Evolutionary conservation across 345 rosid genomes (phyloP), one percentile per base, ranked within the genome.

Genomic region (Brassica rapa): DNA sequence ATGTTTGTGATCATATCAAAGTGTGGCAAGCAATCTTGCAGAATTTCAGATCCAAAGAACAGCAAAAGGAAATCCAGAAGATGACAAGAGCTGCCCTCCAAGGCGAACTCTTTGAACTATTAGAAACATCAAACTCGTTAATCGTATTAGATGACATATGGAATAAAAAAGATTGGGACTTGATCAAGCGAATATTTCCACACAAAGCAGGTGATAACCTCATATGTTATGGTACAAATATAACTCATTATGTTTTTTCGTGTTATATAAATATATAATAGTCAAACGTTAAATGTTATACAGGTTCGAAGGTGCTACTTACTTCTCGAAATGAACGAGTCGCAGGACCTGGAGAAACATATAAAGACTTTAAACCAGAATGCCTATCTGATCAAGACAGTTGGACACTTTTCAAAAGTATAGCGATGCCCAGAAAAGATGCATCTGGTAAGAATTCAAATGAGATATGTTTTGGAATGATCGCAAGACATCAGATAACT

Each of bases 121-220:
- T 59, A 4, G 30, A 59, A 9, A 23, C 30, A 23, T 59, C n/a
- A 1, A 59, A 23, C 4, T 56, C 61, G 41, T 74, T 87, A 35
- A 82, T 87, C 62, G 76, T 88, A 1, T 72, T 86, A 8, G 88
- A 88, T 24, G 88, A 86, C n/a, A 73, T 84, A 5, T 84, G 86
- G 88, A 76, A 49, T 11, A 68, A 7, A 1, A 6, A 74, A 1
- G 82, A 78, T 15, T 88, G 86, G 88, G 73, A 71, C 9, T 1
- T 3, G 12, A 29, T 86, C 11, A 53, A 71, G 8, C 68, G 16
- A 0, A 81, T 76, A 5, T 59, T 59, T 24, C 63, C 63, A 24
- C 6, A 0, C n/a, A 21, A 10, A 1, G 14, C 8, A 70, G 51
- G 74, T 70, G 16, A 51, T 51, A 1, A 55, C 16, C 10, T 70